Conservation (phyloP, 1,139 yeast genomes). For the Lodderomyces margitis region DNA sequence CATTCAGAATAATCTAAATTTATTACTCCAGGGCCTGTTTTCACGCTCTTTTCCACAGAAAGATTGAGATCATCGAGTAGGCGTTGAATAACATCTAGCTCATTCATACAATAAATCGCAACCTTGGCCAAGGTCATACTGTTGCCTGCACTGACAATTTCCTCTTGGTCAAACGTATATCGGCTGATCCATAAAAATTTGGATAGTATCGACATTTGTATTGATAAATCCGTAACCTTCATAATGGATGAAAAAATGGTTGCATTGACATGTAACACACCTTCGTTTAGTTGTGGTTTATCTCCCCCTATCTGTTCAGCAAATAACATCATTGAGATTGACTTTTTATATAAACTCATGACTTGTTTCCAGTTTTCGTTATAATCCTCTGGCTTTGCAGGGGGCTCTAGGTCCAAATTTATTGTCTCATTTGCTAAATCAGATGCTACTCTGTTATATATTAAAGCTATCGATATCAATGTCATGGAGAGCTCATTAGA, state of each 20-base stretch:
- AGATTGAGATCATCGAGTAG: slow-evolving; percentile 17
- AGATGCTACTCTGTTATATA: slow-evolving; percentile 36
- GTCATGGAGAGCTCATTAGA: slow-evolving; percentile 29
- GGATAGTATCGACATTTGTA: slow-evolving; percentile 41
- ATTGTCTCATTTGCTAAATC: slow-evolving; percentile 37
- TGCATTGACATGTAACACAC: slow-evolving; percentile 10
- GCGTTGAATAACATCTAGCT: slow-evolving; percentile 24
- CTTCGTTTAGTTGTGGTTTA: background rate
- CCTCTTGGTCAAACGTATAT: slow-evolving; percentile 25
- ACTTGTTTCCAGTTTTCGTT: slow-evolving; percentile 40
- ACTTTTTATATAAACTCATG: slow-evolving; percentile 29
- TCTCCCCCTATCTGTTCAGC: slow-evolving; percentile 15
- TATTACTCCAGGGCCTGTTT: slow-evolving; percentile 6
- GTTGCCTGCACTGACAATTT: slow-evolving; percentile 30
- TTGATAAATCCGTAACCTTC: slow-evolving; percentile 30
- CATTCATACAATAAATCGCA: slow-evolving; percentile 39
- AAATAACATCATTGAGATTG: slow-evolving; percentile 28
- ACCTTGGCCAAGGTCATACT: slow-evolving; percentile 44
- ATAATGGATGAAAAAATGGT: slow-evolving; percentile 24
- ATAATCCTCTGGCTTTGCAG: slow-evolving; percentile 11
- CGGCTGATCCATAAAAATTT: slow-evolving; percentile 44
- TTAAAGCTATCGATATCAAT: slow-evolving; percentile 25
- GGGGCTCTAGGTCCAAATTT: slow-evolving; percentile 20
- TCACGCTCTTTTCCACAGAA: background rate
- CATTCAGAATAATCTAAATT: slow-evolving; percentile 26